Evolutionary conservation across 169 alveolate genomes (phyloP), one percentile per base, ranked within the genome.

Genomic region (Toxoplasma gondii): DNA sequence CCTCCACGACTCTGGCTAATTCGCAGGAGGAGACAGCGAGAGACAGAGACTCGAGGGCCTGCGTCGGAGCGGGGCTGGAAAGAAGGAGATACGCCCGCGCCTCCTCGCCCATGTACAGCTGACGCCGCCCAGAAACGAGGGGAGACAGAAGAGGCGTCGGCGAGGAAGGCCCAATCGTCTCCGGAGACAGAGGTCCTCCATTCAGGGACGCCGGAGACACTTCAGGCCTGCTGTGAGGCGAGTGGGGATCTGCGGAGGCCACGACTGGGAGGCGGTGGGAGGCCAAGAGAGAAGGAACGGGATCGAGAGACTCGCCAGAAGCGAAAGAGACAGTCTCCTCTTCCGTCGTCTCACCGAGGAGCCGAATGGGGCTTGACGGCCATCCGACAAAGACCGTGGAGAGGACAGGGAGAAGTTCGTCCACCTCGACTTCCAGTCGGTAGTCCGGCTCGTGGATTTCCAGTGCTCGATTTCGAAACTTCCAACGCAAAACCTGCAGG

Each of bases 351-450:
- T 22, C 24, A 16, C 74, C 74, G 34, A 7, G 34, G 4, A 1
- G 74, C 7, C 74, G 74, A 64, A 64, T 64, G 31, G 74, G 74
- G 74, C 74, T 64, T 10, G 2, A 39, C 1, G 94, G 94, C 94
- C 94, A 91, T 64, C 31, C 82, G n/a, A 91, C 82, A 34, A 91
- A 80, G 45, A 12, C 2, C 36, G 58, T 19, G 45, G 58, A 53
- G 27, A 91, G 91, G 36, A 91, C 31, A 4, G 81, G 74, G 31
- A 78, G 78, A 24, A 64, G 74, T 2, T 64, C 80, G 70, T 84
- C 94, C 38, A 78, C 91, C n/a, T 36, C 67, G 41, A 91, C 74
- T 80, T 91, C 91, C 43, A 91, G 82, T 24, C 94, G 94, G 24
- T 27, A 36, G 82, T 91, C 94, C 19, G 54, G 81, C 29, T 34